Conservation (phyloP, 495 filamentous ascomycete genomes). For the Aspergillus haitiensis region DNA sequence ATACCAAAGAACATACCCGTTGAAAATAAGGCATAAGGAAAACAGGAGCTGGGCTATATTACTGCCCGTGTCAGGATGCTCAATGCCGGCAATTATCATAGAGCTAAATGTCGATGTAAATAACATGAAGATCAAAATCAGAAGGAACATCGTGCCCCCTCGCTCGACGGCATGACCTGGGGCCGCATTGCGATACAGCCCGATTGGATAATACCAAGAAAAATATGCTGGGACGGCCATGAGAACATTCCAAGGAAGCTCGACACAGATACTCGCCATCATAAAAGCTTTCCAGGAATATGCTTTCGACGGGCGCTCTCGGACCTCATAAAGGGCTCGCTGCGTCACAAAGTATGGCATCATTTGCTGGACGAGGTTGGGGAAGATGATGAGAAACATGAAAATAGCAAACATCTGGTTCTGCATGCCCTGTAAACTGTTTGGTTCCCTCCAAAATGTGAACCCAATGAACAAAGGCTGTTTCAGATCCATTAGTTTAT, state of each 20-base stretch:
- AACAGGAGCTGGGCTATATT: conserved; percentile 68
- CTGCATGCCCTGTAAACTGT: conserved; percentile 74
- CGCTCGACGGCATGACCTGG: conserved; percentile 58
- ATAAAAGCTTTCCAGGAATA: conserved; percentile 85
- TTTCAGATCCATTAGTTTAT: conserved; percentile 39
- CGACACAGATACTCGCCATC: conserved; percentile 71
- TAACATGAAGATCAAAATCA: conserved; percentile 49
- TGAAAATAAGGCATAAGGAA: conserved; percentile 68
- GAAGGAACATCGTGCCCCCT: conserved; percentile 64
- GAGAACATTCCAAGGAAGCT: conserved; percentile 73
- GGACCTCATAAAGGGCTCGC: conserved; percentile 77
- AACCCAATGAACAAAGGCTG: conserved; percentile 84
- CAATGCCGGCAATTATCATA: conserved; percentile 67
- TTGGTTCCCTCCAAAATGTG: conserved; percentile 74
- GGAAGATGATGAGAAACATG: conserved; percentile 75
- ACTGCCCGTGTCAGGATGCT: conserved; percentile 63
- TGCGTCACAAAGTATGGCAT: conserved; percentile 83
- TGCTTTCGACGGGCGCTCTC: conserved; percentile 79
- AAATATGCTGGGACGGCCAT: conserved; percentile 69
- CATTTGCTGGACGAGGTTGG: conserved; percentile 74
- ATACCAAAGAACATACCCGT: conserved; percentile 40
- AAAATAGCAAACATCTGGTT: conserved; percentile 89
- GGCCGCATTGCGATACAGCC: conserved; percentile 67
- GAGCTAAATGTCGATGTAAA: conserved; percentile 55
- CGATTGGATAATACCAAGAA: conserved; percentile 80